These are phyloP conservation scores for Suhomyces bolitotheri DNA, from an alignment of 1,139 yeast genomes.

Conservation along the genomic window DNA sequence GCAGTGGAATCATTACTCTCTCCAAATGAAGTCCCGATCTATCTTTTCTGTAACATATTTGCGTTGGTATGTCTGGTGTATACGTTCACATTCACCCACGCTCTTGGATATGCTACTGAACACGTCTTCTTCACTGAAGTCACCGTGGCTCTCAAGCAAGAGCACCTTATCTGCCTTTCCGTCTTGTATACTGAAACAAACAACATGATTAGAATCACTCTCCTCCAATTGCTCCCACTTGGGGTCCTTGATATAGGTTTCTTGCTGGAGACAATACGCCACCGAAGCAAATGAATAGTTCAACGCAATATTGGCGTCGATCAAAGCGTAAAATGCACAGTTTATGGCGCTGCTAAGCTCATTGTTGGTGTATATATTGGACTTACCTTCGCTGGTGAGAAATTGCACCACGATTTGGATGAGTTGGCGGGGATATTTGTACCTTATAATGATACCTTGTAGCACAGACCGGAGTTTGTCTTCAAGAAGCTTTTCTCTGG, in stretches of 20 bases:
- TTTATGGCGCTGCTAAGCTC: slow-evolving; percentile 76
- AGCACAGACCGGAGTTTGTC: slow-evolving; percentile 67
- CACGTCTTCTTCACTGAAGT: slow-evolving; percentile 58
- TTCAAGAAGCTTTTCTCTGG: slow-evolving; percentile 77
- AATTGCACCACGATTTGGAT: slow-evolving; percentile 88
- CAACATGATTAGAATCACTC: slow-evolving; percentile 63
- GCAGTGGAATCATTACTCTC: slow-evolving; percentile 10
- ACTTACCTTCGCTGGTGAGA: slow-evolving; percentile 55
- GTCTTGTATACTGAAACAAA: slow-evolving; percentile 60
- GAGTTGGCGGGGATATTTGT: slow-evolving; percentile 76
- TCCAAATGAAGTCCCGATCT: slow-evolving; percentile 60
- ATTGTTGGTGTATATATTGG: slow-evolving; percentile 35
- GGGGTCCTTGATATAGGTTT: slow-evolving; percentile 46
- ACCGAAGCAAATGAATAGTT: slow-evolving; percentile 61
- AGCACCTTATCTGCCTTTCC: slow-evolving; percentile 56
- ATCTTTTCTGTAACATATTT: slow-evolving; percentile 49
- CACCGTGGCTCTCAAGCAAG: slow-evolving; percentile 71
- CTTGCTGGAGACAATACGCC: slow-evolving; percentile 39
- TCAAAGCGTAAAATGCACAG: slow-evolving; percentile 67
- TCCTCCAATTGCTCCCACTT: slow-evolving; percentile 36
- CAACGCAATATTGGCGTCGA: slow-evolving; percentile 78
- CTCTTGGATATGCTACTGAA: slow-evolving; percentile 50
- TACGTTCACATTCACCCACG: slow-evolving; percentile 43
- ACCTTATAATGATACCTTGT: slow-evolving; percentile 61
- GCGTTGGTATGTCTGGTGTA: slow-evolving; percentile 48